These are phyloP conservation scores for Mallotus repandus DNA, from an alignment of 441 rosid species.

Conservation along the genomic window DNA sequence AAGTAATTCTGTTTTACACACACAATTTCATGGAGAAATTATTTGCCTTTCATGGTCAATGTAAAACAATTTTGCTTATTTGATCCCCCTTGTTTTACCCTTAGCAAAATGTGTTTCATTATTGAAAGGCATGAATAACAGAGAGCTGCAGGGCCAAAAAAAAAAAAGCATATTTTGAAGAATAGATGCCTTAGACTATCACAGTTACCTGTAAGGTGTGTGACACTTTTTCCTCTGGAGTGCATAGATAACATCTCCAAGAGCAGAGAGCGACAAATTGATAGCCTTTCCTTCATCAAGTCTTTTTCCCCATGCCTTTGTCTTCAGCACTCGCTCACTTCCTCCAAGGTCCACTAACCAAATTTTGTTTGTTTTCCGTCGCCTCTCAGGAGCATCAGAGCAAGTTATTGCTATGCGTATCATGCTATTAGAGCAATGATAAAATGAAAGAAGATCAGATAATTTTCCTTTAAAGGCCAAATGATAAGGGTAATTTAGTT, in stretches of 20 bases:
- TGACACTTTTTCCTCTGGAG: conserved; percentile 68
- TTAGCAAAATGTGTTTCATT: too few relatives aligned
- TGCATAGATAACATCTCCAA: conserved; percentile 76
- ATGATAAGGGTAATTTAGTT: too few relatives aligned
- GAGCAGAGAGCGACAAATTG: conserved; percentile 78
- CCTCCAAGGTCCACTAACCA: conserved; percentile 90
- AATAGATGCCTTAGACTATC: too few relatives aligned
- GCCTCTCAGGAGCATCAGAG: conserved; percentile 57
- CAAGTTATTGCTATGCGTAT: conserved; percentile 60
- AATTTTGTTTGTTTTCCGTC: conserved; percentile 57
- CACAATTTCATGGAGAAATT: not conserved
- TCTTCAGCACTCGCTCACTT: conserved; percentile 84
- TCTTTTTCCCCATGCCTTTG: conserved; percentile 80
- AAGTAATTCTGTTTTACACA: not conserved
- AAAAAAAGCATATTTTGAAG: too few relatives aligned
- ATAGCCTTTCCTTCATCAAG: conserved; percentile 92
- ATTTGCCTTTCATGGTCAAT: not conserved
- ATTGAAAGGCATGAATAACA: not conserved
- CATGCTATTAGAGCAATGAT: conserved; percentile 49
- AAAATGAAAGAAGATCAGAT: not conserved
- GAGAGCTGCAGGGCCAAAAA: not conserved
- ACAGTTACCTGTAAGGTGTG: conserved; percentile 65
- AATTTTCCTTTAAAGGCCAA: too few relatives aligned
- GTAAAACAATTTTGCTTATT: not conserved
- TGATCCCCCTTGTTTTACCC: too few relatives aligned